Evolutionary conservation across 306 rosid genomes (phyloP), one percentile per base, ranked within the genome.

Genomic region (Quercus berberidifolia): DNA sequence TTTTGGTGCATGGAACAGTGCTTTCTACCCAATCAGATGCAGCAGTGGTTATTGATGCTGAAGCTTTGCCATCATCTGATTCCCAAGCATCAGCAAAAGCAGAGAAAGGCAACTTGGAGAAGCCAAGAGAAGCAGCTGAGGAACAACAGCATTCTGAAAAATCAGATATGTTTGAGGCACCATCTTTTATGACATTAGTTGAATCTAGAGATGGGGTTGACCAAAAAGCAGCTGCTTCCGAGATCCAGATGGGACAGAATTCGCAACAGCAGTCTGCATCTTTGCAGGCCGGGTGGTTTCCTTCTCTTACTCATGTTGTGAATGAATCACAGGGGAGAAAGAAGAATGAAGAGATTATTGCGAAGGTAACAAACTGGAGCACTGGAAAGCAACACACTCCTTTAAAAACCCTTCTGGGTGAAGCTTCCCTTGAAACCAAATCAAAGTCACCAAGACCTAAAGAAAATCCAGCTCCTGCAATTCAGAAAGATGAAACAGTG

Each of bases 331-430:
- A 75, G 25, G 96, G 91, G 30, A 90, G 91, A 82, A 91, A 84
- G 88, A 90, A 90, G 84, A 89, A 89, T 18, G 98, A 95, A 83
- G 98, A 90, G 79, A 87, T 87, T 62, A 93, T 93, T 18, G 90
- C 91, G 15, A 95, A 93, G 89, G 97, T 91, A 21, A 89, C 96
- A 35, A 91, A 87, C 90, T 90, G 96, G 98, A 90, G 96, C 86
- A 77, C 87, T 5, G 80, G 82, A 59, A 92, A 92, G 89, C 94
- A 87, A 60, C 97, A 89, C 81, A 82, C 90, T 28, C 96, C 97
- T 74, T 79, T 95, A 76, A 93, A 93, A 84, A 95, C 85, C 87
- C 97, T 93, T 76, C 73, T 93, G 85, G 94, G 91, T 54, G 92
- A 93, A 83, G 94, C 97, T 69, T 83, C 85, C n/a, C 56, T 75